A percentile compares a stretch with the other conserved stretches of the same genome.
Evolutionary conservation across 2,329 filamentous ascomycete genomes (phyloP).

Genomic region (Zymoseptoria tritici): DNA sequence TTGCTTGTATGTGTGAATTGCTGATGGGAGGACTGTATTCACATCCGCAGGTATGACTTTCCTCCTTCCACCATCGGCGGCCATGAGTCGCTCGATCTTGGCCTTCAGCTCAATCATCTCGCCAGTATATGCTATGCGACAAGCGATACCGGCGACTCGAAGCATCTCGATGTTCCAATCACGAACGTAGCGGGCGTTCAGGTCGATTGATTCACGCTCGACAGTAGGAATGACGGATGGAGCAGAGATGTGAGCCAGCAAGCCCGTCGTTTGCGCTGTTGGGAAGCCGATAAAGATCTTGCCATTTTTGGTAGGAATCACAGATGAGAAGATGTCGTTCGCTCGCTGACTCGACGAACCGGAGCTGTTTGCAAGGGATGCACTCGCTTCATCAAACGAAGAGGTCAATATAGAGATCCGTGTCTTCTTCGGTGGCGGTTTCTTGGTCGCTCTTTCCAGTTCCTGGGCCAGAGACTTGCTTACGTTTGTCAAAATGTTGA

Average conservation of each 20-base stretch:
- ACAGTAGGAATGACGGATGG: conserved; percentile 96
- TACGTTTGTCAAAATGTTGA: conserved; percentile 70
- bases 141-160: conserved; percentile 80
- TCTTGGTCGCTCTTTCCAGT: conserved; percentile 92
- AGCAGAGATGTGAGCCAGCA: conserved; percentile 88
- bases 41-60: conserved; percentile 58
- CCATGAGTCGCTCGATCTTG: conserved; percentile 35
- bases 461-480: conserved; percentile 68
- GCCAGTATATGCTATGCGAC: conserved; percentile 76
- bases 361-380: conserved; percentile 51
- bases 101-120: conserved; percentile 73
- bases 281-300: conserved; percentile 96
- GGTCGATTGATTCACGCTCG: conserved; percentile 90
- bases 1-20: conserved; percentile 74
- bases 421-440: conserved; percentile 82
- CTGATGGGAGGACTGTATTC: conserved; percentile 63
- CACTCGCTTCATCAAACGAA: conserved; percentile 73
- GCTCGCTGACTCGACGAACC: conserved; percentile 48
- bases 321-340: conserved; percentile 78
- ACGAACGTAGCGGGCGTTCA: conserved; percentile 90
- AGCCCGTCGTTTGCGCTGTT: conserved; percentile 91
- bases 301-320: conserved; percentile 81
- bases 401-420: conserved; percentile 83
- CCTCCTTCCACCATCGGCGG: conserved; percentile 21
- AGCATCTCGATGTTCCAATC: conserved; percentile 95